Evolutionary conservation across 31 red algal genomes (phyloP).

Genomic region (Porphyra umbilicalis): DNA sequence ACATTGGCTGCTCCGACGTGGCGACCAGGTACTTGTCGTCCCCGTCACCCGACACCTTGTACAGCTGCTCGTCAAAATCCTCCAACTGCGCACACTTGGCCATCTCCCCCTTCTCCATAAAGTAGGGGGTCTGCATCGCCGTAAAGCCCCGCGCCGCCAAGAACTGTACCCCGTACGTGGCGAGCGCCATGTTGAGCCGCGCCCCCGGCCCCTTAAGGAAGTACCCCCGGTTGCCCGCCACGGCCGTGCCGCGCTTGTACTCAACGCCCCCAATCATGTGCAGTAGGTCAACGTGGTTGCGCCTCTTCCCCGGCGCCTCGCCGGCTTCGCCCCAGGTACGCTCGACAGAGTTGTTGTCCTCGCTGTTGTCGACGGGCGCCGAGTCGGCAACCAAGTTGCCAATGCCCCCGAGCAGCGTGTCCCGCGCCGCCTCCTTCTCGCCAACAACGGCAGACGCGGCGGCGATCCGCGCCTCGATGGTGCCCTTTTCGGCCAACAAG

Average conservation of each 20-base stretch:
- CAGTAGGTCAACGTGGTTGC: constrained; percentile 93
- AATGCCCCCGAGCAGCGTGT: constrained; percentile 56
- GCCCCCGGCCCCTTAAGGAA: constrained; percentile 86
- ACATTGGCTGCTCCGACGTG: constrained; percentile 95
- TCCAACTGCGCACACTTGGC: constrained; percentile 94
- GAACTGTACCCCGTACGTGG: constrained; percentile 90
- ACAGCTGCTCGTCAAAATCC: constrained; percentile 99
- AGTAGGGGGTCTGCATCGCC: constrained; percentile 85
- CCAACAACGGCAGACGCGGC: constrained; percentile 22
- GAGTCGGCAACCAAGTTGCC: constrained; percentile 87
- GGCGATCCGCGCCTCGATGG: constrained; percentile 36
- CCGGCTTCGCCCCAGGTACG: constrained; percentile 69
- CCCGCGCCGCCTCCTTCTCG: constrained; percentile 30
- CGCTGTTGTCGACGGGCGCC: constrained; percentile 62
- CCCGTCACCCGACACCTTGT: constrained; percentile 82
- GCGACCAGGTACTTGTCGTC: constrained; percentile 95
- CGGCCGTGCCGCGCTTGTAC: constrained; percentile 66
- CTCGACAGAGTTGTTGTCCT: constrained; percentile 68
- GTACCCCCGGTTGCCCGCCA: constrained; percentile 88
- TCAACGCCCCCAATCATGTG: constrained; percentile 92
- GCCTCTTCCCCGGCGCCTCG: constrained; percentile 36
- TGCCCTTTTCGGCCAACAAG: constrained; percentile 23
- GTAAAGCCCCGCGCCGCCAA: constrained; percentile 58
- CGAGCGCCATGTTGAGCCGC: constrained; percentile 85
- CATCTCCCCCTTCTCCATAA: constrained; percentile 97